These are phyloP conservation scores for Picea glauca DNA, from an alignment of 75 land plant species.

Conservation along the genomic window DNA sequence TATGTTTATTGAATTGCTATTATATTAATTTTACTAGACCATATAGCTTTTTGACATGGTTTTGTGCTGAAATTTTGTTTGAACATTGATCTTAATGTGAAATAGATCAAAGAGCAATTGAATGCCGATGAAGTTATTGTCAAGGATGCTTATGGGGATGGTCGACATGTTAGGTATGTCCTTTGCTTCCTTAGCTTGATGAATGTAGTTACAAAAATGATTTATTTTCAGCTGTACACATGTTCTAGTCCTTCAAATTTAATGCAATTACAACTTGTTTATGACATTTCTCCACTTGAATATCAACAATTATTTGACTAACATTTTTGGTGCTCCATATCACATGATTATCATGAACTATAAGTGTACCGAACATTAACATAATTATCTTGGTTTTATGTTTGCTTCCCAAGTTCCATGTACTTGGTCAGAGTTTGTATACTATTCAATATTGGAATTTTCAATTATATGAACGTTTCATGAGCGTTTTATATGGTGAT, in stretches of 20 bases:
- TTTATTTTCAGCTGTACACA: too few relatives aligned
- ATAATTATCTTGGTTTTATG: too few relatives aligned
- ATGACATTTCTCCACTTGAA: background rate
- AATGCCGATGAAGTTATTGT: constrained; percentile 73
- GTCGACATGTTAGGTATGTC: constrained; percentile 84
- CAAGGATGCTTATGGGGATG: constrained; percentile 94
- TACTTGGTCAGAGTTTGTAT: too few relatives aligned
- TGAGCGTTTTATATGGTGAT: too few relatives aligned
- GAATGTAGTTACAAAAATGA: background rate
- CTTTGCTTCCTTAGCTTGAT: background rate
- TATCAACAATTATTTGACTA: background rate
- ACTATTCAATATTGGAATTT: too few relatives aligned
- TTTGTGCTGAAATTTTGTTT: background rate
- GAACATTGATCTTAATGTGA: background rate
- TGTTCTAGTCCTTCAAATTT: background rate
- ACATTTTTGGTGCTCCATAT: background rate
- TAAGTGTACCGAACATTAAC: too few relatives aligned
- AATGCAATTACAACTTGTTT: background rate
- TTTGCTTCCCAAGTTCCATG: too few relatives aligned
- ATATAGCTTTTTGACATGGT: background rate
- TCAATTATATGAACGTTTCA: too few relatives aligned
- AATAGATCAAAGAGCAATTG: constrained; percentile 85
- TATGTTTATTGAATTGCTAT: background rate
- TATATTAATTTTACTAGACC: background rate
- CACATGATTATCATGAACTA: background rate